Evolutionary conservation across 371 early-diverging fungal genomes (phyloP).

Genomic region (Gilbertella persicaria): DNA sequence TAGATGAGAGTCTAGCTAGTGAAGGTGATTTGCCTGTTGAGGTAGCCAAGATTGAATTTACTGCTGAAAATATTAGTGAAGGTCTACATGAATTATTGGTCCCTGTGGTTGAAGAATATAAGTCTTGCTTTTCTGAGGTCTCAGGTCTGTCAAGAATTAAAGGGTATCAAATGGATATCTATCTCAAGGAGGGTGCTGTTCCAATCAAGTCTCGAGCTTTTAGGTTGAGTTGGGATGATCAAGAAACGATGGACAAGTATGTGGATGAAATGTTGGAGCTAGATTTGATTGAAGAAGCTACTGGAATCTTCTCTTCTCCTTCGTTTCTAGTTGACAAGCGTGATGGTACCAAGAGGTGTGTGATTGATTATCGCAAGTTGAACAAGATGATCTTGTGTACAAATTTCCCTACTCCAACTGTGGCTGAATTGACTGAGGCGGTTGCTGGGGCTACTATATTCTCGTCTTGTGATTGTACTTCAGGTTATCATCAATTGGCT

Average conservation of each 20-base stretch:
- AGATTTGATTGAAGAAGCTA: constrained; percentile 15
- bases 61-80: constrained; percentile 1
- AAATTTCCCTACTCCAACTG: constrained; percentile 33
- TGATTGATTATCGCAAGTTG: constrained; percentile 47
- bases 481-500: constrained; percentile 48
- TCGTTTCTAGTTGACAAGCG: constrained; percentile 51
- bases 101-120: not conserved
- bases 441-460: constrained; percentile 20
- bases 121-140: constrained; percentile 13
- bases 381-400: constrained; percentile 32
- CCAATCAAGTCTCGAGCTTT: constrained; percentile 15
- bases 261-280: constrained; percentile 14
- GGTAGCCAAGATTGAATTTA: not conserved
- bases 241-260: constrained; percentile 2
- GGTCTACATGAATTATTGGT: not conserved
- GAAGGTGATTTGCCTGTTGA: not conserved
- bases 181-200: not conserved
- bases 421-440: constrained; percentile 30
- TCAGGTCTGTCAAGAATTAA: constrained; percentile 4
- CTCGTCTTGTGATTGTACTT: constrained; percentile 36
- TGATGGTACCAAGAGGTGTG: constrained; percentile 40
- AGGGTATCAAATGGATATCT: not conserved
- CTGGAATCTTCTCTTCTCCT: constrained; percentile 36
- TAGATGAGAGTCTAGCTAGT: constrained; percentile 3
- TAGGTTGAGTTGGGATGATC: constrained; percentile 19